Evolutionary conservation across 805 yeast genomes (phyloP), one percentile per base, ranked within the genome.

Genomic region (Candida verbasci): DNA sequence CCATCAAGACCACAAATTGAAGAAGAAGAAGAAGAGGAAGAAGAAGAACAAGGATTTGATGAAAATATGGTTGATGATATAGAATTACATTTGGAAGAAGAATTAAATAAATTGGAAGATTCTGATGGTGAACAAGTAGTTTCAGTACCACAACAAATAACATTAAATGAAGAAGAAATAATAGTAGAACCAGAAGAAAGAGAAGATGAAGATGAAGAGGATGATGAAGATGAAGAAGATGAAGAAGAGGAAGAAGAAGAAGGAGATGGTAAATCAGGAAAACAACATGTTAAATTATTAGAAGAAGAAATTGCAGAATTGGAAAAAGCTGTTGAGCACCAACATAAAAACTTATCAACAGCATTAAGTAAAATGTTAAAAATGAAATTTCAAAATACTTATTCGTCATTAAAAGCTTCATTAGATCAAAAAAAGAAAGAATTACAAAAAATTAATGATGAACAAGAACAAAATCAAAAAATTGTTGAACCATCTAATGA

Each of bases 241-340:
- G 74, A 71, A 6, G 77, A 69, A 2, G 74, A 63, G 3, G 75
- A 68, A 3, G 70, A 66, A 2, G 71, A 65, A 4, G 74, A 64
- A 23, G 78, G 70, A 17, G 74, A 68, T 30, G 78, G 75, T 37
- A 77, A 74, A 38, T 72, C 71, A 34, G 70, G 67, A 39, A 55
- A 80, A 62, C 59, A 68, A 56, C 50, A 63, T 60, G 37, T 55
- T 46, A 88, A 85, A 50, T 70, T 87, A 46, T 65, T 93, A 38
- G 78, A 76, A 42, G 97, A 91, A 58, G 97, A 89, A 56, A 80
- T 93, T 39, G 62, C 70, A 6, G 98, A 93, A 52, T 69, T 93
- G 42, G 88, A 85, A 53, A 58, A 56, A 33, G 88, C 91, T 0
- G 82, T 93, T 35, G 77, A 72, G 37, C 82, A 80, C 49, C 89